A percentile compares a stretch with the other conserved stretches of the same genome.
Evolutionary conservation across 805 yeast genomes (phyloP).

Genomic region (Kodamaea kaohsiungensis): DNA sequence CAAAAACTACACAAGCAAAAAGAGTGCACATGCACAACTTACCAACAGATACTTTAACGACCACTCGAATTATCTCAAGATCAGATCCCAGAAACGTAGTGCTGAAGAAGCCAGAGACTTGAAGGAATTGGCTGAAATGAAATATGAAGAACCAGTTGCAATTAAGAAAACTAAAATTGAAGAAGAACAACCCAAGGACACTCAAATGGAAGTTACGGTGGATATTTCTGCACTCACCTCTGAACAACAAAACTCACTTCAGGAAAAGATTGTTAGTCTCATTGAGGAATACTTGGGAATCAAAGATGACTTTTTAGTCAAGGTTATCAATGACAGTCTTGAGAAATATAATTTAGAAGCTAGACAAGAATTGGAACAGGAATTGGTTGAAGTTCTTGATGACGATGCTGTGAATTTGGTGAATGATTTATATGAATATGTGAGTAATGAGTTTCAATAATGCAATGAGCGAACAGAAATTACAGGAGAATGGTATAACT

Average conservation of each 20-base stretch:
- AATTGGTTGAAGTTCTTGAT: conserved; percentile 51
- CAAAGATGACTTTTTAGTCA: conserved; percentile 50
- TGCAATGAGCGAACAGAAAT: no score
- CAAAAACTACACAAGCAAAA: conserved; percentile 10
- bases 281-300: conserved; percentile 56
- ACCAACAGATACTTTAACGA: conserved; percentile 34
- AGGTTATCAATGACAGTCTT: conserved; percentile 43
- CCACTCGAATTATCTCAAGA: conserved; percentile 45
- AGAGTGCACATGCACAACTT: background rate
- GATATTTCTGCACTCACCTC: conserved; percentile 10
- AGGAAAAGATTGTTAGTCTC: conserved; percentile 39
- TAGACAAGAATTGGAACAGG: conserved; percentile 39
- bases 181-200: conserved; percentile 3
- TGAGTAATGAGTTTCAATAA: conserved; percentile 1
- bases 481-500: no score
- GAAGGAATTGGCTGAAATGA: conserved; percentile 27
- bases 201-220: background rate
- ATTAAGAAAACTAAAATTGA: conserved; percentile 6
- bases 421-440: conserved; percentile 39
- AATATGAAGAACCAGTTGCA: conserved; percentile 4
- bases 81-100: conserved; percentile 33
- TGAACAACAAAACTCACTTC: conserved; percentile 22
- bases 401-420: conserved; percentile 47
- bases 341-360: conserved; percentile 29
- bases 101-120: conserved; percentile 48